Evolutionary conservation across 108 stramenopile genomes (phyloP).

Genomic region (Nannochloropsis gaditana): DNA sequence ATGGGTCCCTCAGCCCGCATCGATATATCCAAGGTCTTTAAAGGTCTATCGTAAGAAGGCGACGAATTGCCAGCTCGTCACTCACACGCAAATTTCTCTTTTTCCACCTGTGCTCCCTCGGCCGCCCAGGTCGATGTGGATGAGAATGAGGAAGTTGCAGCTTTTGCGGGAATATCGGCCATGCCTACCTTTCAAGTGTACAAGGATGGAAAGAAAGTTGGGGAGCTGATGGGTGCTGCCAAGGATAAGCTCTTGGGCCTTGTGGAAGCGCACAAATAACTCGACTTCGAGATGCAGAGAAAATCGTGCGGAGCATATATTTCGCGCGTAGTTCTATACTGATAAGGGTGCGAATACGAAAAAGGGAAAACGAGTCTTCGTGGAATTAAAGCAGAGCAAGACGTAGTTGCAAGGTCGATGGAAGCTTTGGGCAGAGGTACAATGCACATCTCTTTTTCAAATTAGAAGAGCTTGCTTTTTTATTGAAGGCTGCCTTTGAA

Average conservation of each 20-base stretch:
- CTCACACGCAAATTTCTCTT: not conserved
- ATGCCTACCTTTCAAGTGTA: slow-evolving; percentile 15
- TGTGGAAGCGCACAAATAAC: not conserved
- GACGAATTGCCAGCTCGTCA: not conserved
- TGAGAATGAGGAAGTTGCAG: slow-evolving; percentile 10
- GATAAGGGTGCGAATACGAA: too few relatives aligned
- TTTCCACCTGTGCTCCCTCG: not conserved
- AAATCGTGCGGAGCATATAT: too few relatives aligned
- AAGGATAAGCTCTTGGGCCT: slow-evolving; percentile 17
- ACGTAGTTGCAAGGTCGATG: too few relatives aligned
- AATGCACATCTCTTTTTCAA: too few relatives aligned
- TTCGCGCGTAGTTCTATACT: too few relatives aligned
- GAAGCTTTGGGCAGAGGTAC: too few relatives aligned
- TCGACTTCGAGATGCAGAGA: too few relatives aligned
- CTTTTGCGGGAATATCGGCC: slow-evolving; percentile 10
- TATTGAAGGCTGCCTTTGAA: too few relatives aligned
- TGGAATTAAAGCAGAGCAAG: too few relatives aligned
- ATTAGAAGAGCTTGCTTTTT: too few relatives aligned
- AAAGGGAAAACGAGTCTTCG: too few relatives aligned
- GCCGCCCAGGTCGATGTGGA: not conserved
- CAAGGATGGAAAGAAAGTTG: slow-evolving; percentile 20
- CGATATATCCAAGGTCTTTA: not conserved
- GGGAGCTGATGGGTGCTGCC: slow-evolving; percentile 14
- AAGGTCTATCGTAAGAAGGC: not conserved
- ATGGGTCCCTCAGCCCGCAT: not conserved